A percentile compares a stretch with the other conserved stretches of the same genome.
Evolutionary conservation across 2,329 filamentous ascomycete species (phyloP).

Genomic region (Colletotrichum eleusines): DNA sequence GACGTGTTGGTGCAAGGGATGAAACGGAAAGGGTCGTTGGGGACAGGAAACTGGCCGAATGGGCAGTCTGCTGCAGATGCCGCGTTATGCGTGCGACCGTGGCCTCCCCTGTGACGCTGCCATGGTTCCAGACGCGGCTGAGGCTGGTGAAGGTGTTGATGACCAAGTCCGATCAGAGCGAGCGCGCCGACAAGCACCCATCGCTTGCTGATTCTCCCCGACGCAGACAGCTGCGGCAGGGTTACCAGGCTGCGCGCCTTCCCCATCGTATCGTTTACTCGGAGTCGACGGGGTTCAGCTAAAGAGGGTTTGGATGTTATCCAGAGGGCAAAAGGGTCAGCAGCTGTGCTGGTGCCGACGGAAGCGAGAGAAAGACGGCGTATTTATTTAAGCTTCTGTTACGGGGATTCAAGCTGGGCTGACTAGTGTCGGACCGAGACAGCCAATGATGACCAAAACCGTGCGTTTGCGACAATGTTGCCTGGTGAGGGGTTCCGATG

Average conservation of each 20-base stretch:
- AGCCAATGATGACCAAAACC: background rate
- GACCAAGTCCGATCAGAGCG: constrained; percentile 8
- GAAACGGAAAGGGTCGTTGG: constrained; percentile 60
- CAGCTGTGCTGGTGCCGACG: background rate
- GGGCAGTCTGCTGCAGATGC: background rate
- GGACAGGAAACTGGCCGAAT: constrained; percentile 54
- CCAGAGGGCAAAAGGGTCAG: background rate
- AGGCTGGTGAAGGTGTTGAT: background rate
- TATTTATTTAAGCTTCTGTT: too few species aligned
- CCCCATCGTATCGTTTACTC: constrained; percentile 11
- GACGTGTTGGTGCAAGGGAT: constrained; percentile 60
- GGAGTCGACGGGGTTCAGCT: background rate
- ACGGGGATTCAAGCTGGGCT: too few species aligned
- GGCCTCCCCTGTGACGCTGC: background rate
- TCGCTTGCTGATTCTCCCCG: background rate
- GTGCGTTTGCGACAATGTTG: constrained; percentile 4
- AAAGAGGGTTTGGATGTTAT: background rate
- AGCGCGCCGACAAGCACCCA: constrained; percentile 9
- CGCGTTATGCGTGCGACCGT: background rate
- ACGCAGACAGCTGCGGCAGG: too few species aligned
- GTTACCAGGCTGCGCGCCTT: background rate
- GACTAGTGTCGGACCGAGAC: background rate
- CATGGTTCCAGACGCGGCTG: background rate
- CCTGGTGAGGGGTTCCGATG: constrained; percentile 21
- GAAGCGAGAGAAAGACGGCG: too few species aligned